Conservation (phyloP, 73 alveolate genomes). For the Halteria grandinella region DNA sequence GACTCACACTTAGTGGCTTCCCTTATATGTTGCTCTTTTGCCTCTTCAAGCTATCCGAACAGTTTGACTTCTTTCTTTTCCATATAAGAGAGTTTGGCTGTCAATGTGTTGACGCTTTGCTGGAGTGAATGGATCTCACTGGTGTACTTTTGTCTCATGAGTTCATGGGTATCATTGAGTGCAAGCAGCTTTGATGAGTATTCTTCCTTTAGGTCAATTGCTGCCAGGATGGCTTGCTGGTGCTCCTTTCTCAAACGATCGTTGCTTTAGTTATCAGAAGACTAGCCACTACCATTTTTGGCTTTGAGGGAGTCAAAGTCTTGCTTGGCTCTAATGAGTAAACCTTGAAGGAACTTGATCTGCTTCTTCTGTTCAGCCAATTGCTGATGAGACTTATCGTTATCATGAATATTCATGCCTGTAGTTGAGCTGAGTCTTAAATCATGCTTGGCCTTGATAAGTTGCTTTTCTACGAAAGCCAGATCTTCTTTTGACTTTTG, state of each 20-base stretch:
- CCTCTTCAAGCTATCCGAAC: conserved; percentile 42
- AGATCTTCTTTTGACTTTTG: no score
- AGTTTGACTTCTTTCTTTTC: conserved; percentile 38
- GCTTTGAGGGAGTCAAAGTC: conserved; percentile 7
- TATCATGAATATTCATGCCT: no score
- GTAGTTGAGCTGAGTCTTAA: no score
- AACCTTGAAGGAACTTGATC: conserved; percentile 35
- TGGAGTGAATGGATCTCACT: conserved; percentile 16
- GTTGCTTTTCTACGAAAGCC: no score
- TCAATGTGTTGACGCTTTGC: not conserved
- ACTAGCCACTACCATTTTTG: no score
- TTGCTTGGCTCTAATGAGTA: conserved; percentile 35
- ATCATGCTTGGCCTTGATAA: no score
- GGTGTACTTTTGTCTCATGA: not conserved
- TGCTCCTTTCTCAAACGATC: conserved; percentile 31
- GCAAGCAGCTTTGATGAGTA: conserved; percentile 17
- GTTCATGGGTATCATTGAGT: conserved; percentile 21
- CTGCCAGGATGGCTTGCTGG: not conserved
- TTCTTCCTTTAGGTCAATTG: conserved; percentile 42
- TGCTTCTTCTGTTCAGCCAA: conserved; percentile 25
- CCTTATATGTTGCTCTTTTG: not conserved
- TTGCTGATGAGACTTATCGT: not conserved
- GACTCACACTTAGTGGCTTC: conserved; percentile 8
- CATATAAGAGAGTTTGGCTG: not conserved
- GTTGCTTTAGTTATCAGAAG: not conserved